These are phyloP conservation scores for Fusarium proliferatum DNA, from an alignment of 2,329 filamentous ascomycete genomes.

Conservation along the genomic window DNA sequence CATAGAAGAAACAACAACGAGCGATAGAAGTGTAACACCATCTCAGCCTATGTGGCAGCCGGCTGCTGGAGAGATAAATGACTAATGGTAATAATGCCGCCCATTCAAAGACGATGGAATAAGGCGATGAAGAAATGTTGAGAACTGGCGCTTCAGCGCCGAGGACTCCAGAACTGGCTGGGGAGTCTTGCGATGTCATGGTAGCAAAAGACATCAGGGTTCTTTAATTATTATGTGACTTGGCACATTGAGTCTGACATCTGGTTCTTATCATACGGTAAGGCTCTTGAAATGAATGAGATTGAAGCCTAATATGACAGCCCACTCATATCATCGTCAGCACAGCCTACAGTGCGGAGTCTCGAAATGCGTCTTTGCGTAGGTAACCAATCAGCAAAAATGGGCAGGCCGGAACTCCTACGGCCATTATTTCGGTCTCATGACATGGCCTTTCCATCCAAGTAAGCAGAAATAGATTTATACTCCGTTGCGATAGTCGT, in stretches of 20 bases:
- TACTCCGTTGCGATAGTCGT: accelerated
- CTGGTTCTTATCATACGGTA: neutral
- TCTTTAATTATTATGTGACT: accelerated
- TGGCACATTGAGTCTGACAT: neutral
- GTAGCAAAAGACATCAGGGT: accelerated
- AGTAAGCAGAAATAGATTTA: accelerated
- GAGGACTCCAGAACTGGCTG: neutral
- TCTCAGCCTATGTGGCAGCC: neutral
- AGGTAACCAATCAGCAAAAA: too few relatives aligned
- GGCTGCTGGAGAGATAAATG: neutral
- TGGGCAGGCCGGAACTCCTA: neutral
- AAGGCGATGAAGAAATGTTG: neutral
- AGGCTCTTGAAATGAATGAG: accelerated
- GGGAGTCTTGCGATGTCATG: neutral
- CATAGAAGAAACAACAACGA: neutral
- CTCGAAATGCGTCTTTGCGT: neutral
- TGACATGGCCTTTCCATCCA: accelerated
- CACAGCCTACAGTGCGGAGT: neutral
- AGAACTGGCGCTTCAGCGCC: neutral
- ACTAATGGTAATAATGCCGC: neutral
- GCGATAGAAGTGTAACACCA: neutral
- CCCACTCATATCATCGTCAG: neutral
- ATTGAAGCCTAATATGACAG: neutral
- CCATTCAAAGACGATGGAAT: neutral
- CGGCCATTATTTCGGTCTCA: neutral